Evolutionary conservation across 2,329 filamentous ascomycete genomes (phyloP).

Genomic region (Trichophyton benhamiae): DNA sequence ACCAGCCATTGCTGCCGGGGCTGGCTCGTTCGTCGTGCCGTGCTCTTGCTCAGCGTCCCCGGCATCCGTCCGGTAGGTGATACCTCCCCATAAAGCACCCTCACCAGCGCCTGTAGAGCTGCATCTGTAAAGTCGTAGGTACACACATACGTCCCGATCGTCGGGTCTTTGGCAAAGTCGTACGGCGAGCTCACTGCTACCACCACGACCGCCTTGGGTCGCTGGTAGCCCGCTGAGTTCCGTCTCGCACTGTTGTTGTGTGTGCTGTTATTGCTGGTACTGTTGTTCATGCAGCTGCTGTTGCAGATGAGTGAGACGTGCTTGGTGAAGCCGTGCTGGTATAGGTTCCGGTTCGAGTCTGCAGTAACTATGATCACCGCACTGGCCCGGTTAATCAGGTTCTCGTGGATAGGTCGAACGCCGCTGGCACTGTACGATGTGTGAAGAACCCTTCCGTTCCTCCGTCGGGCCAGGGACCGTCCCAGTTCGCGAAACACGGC

Average conservation of each 20-base stretch:
- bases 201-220: slow-evolving; percentile 67
- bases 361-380: slow-evolving; percentile 85
- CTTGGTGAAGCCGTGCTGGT: slow-evolving; percentile 89
- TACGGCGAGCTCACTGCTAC: slow-evolving; percentile 91
- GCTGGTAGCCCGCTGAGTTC: slow-evolving; percentile 22
- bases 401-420: slow-evolving; percentile 83
- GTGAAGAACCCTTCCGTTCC: slow-evolving; percentile 76
- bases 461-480: slow-evolving; percentile 69
- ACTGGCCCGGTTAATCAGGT: slow-evolving; percentile 74
- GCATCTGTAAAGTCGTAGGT: slow-evolving; percentile 95
- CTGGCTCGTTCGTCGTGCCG: slow-evolving; percentile 56
- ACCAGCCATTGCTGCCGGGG: slow-evolving; percentile 94
- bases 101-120: slow-evolving; percentile 70
- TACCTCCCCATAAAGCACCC: slow-evolving; percentile 68
- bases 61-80: slow-evolving; percentile 45
- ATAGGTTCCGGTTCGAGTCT: slow-evolving; percentile 85
- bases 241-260: too few species aligned
- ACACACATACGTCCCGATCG: slow-evolving; percentile 84
- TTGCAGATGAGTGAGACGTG: slow-evolving; percentile 86
- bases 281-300: too few species aligned
- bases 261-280: too few species aligned
- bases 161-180: slow-evolving; percentile 86
- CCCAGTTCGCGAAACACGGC: slow-evolving; percentile 85
- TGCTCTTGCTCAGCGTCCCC: slow-evolving; percentile 67
- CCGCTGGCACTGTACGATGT: slow-evolving; percentile 94